Evolutionary conservation across 208 protist species (phyloP).

Genomic region (Naegleria gruberi): DNA sequence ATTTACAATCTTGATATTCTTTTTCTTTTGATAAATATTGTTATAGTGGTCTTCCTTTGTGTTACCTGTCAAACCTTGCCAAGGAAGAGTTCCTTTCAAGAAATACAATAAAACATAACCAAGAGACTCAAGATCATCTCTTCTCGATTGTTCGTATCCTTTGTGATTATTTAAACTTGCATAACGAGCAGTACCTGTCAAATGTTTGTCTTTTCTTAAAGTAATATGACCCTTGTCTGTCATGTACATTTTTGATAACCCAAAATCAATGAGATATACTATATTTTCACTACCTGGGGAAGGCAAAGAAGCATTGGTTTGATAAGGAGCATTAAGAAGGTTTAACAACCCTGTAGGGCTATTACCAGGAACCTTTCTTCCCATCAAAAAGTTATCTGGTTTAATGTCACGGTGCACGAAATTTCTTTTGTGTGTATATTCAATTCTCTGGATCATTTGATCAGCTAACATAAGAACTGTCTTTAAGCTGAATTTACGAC

Average conservation of each 20-base stretch:
- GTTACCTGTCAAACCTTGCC: conserved; percentile 89
- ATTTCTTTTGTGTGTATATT: background rate
- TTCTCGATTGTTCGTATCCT: conserved; percentile 62
- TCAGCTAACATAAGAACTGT: conserved; percentile 81
- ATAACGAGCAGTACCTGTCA: conserved; percentile 32
- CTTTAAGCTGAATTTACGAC: conserved; percentile 71
- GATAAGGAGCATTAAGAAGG: background rate
- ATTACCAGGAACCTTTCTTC: background rate
- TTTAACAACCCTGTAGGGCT: background rate
- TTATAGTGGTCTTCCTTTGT: conserved; percentile 98
- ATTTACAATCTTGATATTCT: conserved; percentile 79
- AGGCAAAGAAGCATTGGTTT: background rate
- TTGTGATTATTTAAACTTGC: conserved; percentile 42
- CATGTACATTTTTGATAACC: conserved; percentile 22
- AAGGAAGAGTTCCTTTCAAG: conserved; percentile 91
- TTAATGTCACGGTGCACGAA: background rate
- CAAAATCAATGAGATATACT: conserved; percentile 22
- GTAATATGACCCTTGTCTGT: conserved; percentile 21
- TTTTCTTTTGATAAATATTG: conserved; percentile 94
- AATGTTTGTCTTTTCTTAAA: conserved; percentile 13
- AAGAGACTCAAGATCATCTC: conserved; percentile 96
- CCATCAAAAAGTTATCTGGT: conserved; percentile 9
- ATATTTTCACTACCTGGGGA: background rate
- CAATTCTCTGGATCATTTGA: conserved; percentile 34
- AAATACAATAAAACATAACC: conserved; percentile 99